Conservation (phyloP, 441 rosid species). For the Pelargonium myrrhifolium region DNA sequence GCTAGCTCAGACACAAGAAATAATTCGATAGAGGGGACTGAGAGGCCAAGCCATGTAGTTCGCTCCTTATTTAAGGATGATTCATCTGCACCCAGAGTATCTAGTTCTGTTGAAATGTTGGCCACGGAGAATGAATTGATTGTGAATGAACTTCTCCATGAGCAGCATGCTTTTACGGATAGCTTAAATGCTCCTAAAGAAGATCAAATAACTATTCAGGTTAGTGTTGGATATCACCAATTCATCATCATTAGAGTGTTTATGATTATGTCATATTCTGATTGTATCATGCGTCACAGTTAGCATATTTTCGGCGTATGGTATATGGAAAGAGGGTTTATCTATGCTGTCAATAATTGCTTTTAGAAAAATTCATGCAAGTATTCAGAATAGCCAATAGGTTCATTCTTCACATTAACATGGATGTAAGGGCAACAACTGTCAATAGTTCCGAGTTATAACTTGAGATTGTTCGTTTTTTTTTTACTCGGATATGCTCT, state of each 20-base stretch:
- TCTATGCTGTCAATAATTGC: too few relatives aligned
- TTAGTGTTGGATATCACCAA: constrained; percentile 25
- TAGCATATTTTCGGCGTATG: too few relatives aligned
- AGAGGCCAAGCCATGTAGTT: constrained; percentile 43
- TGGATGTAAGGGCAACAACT: background rate
- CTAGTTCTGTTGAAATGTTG: constrained; percentile 24
- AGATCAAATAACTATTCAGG: constrained; percentile 46
- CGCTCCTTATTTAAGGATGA: constrained; percentile 56
- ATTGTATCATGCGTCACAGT: too few relatives aligned
- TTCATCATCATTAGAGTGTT: too few relatives aligned
- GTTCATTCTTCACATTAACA: background rate
- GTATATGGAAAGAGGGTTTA: too few relatives aligned
- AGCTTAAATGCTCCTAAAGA: constrained; percentile 29
- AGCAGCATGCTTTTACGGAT: constrained; percentile 37
- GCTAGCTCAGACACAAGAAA: constrained; percentile 25
- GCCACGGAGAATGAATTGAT: constrained; percentile 64
- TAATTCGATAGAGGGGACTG: constrained; percentile 21
- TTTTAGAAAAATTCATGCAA: too few relatives aligned
- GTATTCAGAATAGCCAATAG: too few relatives aligned
- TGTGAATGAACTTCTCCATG: constrained; percentile 66
- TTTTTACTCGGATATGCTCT: too few relatives aligned
- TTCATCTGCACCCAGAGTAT: constrained; percentile 23
- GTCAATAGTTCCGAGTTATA: too few relatives aligned
- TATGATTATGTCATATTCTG: too few relatives aligned
- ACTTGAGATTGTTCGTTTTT: too few relatives aligned